Percentiles rank a stretch among this genome's conserved stretches.
phyloP scores from a whole-genome alignment of 73 alveolate genomes.

The Paramecium sonneborni region DNA sequence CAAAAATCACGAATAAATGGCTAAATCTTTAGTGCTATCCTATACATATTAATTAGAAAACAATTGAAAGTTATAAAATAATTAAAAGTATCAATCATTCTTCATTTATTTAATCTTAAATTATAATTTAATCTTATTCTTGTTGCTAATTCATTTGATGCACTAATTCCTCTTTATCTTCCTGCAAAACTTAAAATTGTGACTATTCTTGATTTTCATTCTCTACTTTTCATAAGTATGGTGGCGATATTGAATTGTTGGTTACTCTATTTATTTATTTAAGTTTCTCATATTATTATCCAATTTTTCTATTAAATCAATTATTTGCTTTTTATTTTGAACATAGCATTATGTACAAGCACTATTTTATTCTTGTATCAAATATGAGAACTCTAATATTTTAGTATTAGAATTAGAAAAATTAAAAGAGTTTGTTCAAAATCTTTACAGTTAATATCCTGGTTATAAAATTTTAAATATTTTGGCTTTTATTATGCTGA shows the following conservation, averaged over 20 bases:
- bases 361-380: neutral
- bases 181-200: neutral
- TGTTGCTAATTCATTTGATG: too few species aligned
- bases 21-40: conserved; percentile 75
- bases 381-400: neutral
- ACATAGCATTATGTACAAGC: neutral
- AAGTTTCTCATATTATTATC: neutral
- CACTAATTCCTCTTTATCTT: neutral
- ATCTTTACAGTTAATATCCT: neutral
- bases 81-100: too few species aligned
- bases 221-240: neutral
- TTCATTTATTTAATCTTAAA: too few species aligned
- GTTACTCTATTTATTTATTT: neutral
- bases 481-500: conserved; percentile 44
- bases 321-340: neutral
- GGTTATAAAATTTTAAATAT: neutral
- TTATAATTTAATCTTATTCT: neutral
- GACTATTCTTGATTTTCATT: conserved; percentile 29
- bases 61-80: neutral
- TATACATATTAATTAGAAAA: neutral
- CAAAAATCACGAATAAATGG: conserved; percentile 75
- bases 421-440: neutral
- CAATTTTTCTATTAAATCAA: neutral
- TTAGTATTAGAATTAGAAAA: neutral
- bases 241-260: neutral